Evolutionary conservation across 2,329 filamentous ascomycete species (phyloP).

Genomic region (Pseudocercospora fijiensis): DNA sequence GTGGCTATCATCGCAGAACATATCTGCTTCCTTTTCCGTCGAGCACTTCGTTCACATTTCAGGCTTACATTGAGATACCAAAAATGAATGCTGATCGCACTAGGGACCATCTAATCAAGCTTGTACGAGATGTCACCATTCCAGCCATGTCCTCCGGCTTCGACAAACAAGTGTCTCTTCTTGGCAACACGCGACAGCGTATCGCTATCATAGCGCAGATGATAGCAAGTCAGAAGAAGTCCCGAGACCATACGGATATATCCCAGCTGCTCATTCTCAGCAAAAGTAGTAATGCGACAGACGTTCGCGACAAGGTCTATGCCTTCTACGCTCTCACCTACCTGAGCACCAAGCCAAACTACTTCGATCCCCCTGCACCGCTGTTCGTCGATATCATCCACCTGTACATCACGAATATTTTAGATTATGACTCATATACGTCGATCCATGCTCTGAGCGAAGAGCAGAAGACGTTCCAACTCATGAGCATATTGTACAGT

Average conservation of each 20-base stretch:
- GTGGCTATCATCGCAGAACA: neutral
- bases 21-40: neutral
- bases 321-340: conserved; percentile 34
- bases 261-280: conserved; percentile 35
- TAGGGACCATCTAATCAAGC: conserved; percentile 31
- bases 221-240: conserved; percentile 31
- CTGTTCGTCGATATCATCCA: conserved; percentile 33
- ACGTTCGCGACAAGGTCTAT: conserved; percentile 35
- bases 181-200: conserved; percentile 35
- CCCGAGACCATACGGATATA: conserved; percentile 32
- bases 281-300: conserved; percentile 34
- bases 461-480: conserved; percentile 30
- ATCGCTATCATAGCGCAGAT: conserved; percentile 37
- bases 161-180: conserved; percentile 32
- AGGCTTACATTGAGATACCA: neutral
- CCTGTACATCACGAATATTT: conserved; percentile 32
- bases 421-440: conserved; percentile 29
- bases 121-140: conserved; percentile 27
- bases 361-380: conserved; percentile 23
- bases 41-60: neutral
- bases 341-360: conserved; percentile 30
- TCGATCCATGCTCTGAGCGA: conserved; percentile 28
- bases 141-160: conserved; percentile 17
- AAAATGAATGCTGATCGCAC: neutral
- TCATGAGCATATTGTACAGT: conserved; percentile 36